phyloP scores from a whole-genome alignment of 2,329 filamentous ascomycete genomes.

The Plectosphaerella sp. region DNA sequence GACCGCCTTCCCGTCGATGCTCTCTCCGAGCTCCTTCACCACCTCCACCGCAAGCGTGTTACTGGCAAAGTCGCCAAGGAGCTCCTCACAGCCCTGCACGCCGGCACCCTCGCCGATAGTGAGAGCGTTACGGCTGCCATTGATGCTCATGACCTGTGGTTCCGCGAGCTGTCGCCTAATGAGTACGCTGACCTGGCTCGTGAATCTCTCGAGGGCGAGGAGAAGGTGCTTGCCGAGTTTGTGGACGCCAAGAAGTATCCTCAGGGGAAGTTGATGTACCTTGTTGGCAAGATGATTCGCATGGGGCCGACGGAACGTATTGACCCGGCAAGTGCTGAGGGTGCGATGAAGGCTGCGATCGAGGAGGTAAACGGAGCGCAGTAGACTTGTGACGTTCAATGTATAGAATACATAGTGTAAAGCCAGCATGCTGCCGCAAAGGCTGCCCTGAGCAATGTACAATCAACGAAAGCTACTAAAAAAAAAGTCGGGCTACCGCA shows the following conservation, averaged over 20 bases:
- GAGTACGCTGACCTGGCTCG: conserved; percentile 47
- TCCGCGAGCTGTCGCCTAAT: conserved; percentile 39
- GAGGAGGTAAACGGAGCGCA: conserved; percentile 8
- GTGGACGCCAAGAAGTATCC: conserved; percentile 38
- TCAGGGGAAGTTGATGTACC: conserved; percentile 56
- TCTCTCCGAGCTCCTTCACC: conserved; percentile 46
- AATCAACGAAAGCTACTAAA: too few species aligned
- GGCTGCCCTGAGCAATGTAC: too few species aligned
- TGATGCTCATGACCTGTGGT: conserved; percentile 47
- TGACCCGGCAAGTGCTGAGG: conserved; percentile 47
- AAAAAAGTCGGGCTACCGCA: too few species aligned
- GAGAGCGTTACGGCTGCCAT: conserved; percentile 38
- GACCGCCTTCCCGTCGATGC: conserved; percentile 37
- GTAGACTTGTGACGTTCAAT: too few species aligned
- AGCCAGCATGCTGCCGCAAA: too few species aligned
- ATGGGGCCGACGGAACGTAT: conserved; percentile 50
- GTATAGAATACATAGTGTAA: too few species aligned
- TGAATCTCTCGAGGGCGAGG: conserved; percentile 38
- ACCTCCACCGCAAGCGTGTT: conserved; percentile 44
- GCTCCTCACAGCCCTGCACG: conserved; percentile 48
- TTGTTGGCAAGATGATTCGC: conserved; percentile 56
- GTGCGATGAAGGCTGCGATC: conserved; percentile 32
- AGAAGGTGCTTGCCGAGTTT: conserved; percentile 43
- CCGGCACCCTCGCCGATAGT: conserved; percentile 35
- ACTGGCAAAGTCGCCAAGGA: conserved; percentile 55